Evolutionary conservation across 2,329 filamentous ascomycete genomes (phyloP).

Genomic region (Aureobasidium sp.): DNA sequence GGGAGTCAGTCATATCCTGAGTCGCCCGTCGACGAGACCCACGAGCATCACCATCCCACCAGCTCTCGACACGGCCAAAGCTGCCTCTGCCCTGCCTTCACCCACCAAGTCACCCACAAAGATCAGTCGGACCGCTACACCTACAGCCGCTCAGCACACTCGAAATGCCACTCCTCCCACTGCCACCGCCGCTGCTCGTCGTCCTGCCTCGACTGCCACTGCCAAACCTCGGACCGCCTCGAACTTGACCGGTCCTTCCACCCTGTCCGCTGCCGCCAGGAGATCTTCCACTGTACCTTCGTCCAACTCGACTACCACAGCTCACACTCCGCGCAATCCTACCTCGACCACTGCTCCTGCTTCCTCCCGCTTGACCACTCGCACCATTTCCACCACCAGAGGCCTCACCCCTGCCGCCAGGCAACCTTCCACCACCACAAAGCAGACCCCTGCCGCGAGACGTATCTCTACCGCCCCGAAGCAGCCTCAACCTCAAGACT

Average conservation of each 20-base stretch:
- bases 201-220: conserved; percentile 24
- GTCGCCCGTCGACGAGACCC: not conserved
- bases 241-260: conserved; percentile 36
- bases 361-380: conserved; percentile 27
- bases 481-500: not conserved
- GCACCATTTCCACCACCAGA: conserved; percentile 23
- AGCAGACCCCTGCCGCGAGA: not conserved
- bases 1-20: conserved; percentile 48
- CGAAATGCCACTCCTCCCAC: conserved; percentile 20
- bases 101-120: conserved; percentile 76
- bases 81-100: conserved; percentile 12
- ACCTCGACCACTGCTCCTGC: not conserved
- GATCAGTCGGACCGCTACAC: conserved; percentile 53
- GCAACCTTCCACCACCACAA: not conserved
- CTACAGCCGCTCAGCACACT: conserved; percentile 37
- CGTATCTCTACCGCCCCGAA: not conserved
- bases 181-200: conserved; percentile 29
- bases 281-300: conserved; percentile 23
- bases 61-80: not conserved
- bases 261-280: conserved; percentile 28
- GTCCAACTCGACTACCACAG: conserved; percentile 26
- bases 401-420: not conserved
- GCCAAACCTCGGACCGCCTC: conserved; percentile 43
- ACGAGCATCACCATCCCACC: not conserved
- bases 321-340: conserved; percentile 46